Percentiles rank a stretch among this genome's conserved stretches.
Evolutionary conservation across 163 green algal genomes (phyloP).

Genomic region (Scenedesmus sp.): DNA sequence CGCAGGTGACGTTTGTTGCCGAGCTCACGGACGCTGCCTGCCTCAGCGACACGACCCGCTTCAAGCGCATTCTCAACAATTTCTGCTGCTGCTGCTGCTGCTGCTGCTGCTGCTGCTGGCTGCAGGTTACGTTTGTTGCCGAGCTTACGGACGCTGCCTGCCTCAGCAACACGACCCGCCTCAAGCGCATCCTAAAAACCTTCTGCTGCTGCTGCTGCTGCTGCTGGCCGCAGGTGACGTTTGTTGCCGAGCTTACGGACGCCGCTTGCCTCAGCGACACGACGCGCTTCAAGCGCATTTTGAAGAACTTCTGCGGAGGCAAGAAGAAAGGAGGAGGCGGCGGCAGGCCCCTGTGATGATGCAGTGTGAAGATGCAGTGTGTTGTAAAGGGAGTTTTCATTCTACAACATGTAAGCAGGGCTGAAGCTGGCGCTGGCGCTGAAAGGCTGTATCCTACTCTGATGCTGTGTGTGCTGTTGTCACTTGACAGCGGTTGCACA

Average conservation of each 20-base stretch:
- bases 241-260: slow-evolving; percentile 44
- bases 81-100: neutral
- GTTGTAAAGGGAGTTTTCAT: too few relatives aligned
- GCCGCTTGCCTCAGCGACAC: slow-evolving; percentile 31
- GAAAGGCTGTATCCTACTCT: too few relatives aligned
- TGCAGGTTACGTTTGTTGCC: neutral
- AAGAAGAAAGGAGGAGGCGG: slow-evolving; percentile 44
- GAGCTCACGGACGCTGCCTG: neutral
- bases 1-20: neutral
- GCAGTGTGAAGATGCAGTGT: too few relatives aligned
- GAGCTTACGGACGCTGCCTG: neutral
- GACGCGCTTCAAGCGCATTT: slow-evolving; percentile 52
- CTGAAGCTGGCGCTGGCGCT: too few relatives aligned
- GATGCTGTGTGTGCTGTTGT: too few relatives aligned
- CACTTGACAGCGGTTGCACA: too few relatives aligned
- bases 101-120: neutral
- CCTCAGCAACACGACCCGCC: neutral
- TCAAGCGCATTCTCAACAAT: neutral
- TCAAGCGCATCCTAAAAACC: neutral
- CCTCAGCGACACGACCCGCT: neutral
- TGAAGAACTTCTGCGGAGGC: slow-evolving; percentile 49
- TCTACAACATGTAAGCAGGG: too few relatives aligned
- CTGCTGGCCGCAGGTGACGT: neutral
- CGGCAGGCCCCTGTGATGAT: neutral
- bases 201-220: neutral